These are phyloP conservation scores for Dictyostelium purpureum DNA, from an alignment of 78 protist genomes.

Conservation along the genomic window DNA sequence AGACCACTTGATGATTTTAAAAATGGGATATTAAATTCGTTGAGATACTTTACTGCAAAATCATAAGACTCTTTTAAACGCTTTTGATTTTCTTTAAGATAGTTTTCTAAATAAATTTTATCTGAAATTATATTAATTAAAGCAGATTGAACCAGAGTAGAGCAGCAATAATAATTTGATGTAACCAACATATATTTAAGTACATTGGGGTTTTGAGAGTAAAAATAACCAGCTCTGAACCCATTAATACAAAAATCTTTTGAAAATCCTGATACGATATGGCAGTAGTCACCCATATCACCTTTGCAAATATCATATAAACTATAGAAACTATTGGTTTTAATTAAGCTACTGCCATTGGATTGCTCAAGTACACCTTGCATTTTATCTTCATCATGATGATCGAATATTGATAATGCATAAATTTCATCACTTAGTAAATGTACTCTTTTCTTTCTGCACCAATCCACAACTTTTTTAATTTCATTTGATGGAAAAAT, in stretches of 20 bases:
- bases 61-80: constrained; percentile 1
- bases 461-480: constrained; percentile 7
- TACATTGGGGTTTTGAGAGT: constrained; percentile 24
- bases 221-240: constrained; percentile 60
- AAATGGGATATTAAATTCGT: constrained; percentile 21
- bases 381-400: background rate
- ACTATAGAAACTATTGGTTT: background rate
- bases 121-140: constrained; percentile 9
- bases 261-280: constrained; percentile 62
- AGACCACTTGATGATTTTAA: constrained; percentile 28
- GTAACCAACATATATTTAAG: background rate
- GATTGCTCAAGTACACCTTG: background rate
- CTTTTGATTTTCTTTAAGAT: constrained; percentile 18
- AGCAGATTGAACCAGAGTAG: constrained; percentile 41
- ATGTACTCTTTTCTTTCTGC: constrained; percentile 18
- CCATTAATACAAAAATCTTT: constrained; percentile 79
- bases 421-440: constrained; percentile 78
- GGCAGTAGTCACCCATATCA: constrained; percentile 50
- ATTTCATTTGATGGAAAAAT: constrained; percentile 17
- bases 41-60: background rate
- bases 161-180: constrained; percentile 16
- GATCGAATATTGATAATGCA: constrained; percentile 52
- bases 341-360: background rate
- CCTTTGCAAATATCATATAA: constrained; percentile 39
- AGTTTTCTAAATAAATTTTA: background rate